Percentiles rank a stretch among this genome's conserved stretches.
These are phyloP conservation scores for Beauveria brongniartii DNA, from an alignment of 2,329 filamentous ascomycete genomes.

Conservation along the genomic window DNA sequence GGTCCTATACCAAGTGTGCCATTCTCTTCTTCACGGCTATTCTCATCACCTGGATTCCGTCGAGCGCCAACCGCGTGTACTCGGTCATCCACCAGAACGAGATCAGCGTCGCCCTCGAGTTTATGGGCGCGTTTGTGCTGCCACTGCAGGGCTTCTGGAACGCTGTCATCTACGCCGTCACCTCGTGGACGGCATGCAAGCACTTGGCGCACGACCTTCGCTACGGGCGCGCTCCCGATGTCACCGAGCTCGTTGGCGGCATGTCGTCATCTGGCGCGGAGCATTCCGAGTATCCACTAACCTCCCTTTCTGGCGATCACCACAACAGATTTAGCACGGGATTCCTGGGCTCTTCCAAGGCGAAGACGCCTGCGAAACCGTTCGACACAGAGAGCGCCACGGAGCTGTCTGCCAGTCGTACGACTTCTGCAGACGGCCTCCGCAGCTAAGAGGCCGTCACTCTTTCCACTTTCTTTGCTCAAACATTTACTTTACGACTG, in stretches of 20 bases:
- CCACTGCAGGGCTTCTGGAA: conserved; percentile 85
- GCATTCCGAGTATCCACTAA: not conserved
- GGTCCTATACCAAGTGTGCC: conserved; percentile 63
- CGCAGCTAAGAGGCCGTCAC: not conserved
- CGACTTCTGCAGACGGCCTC: conserved; percentile 26
- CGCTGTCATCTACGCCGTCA: conserved; percentile 64
- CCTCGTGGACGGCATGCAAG: conserved; percentile 57
- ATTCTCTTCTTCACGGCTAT: conserved; percentile 65
- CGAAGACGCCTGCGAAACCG: conserved; percentile 16
- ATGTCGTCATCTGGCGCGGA: conserved; percentile 10
- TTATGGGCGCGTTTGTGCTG: conserved; percentile 64
- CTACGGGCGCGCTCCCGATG: conserved; percentile 20
- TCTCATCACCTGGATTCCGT: conserved; percentile 68
- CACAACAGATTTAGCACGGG: conserved; percentile 13
- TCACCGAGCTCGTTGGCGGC: conserved; percentile 27
- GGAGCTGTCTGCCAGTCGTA: conserved; percentile 35
- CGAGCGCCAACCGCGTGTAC: conserved; percentile 69
- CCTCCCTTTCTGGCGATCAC: not conserved
- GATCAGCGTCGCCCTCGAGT: conserved; percentile 52
- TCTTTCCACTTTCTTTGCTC: not conserved
- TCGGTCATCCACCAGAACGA: conserved; percentile 50
- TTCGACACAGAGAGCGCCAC: conserved; percentile 45
- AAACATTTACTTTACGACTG: not conserved
- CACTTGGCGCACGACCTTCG: conserved; percentile 32
- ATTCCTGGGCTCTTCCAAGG: conserved; percentile 13